These are phyloP conservation scores for Ganoderma boninense DNA, from an alignment of 1,284 basidiomycete species.

Conservation along the genomic window DNA sequence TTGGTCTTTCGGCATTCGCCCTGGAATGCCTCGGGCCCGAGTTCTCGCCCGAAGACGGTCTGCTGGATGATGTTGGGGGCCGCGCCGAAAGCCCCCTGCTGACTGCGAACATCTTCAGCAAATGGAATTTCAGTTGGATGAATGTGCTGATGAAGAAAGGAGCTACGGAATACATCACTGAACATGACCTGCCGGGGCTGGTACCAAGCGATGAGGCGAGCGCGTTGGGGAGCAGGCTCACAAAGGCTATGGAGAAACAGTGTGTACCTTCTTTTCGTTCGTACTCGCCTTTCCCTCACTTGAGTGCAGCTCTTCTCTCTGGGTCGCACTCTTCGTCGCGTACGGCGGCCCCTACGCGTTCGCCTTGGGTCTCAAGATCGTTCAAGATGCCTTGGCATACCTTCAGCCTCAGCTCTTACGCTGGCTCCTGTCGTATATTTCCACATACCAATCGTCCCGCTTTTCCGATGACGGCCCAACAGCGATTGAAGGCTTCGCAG, in stretches of 20 bases:
- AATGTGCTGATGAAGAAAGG: slow-evolving; percentile 81
- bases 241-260: slow-evolving; percentile 67
- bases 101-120: slow-evolving; percentile 86
- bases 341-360: slow-evolving; percentile 84
- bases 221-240: slow-evolving; percentile 73
- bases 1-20: slow-evolving; percentile 67
- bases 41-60: slow-evolving; percentile 47
- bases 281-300: neutral
- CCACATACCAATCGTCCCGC: slow-evolving; percentile 69
- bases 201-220: slow-evolving; percentile 77
- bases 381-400: slow-evolving; percentile 86
- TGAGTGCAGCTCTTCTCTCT: slow-evolving; percentile 60
- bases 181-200: slow-evolving; percentile 80
- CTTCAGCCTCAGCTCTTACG: slow-evolving; percentile 91
- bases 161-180: slow-evolving; percentile 68
- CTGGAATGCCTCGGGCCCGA: slow-evolving; percentile 83
- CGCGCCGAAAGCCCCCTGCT: slow-evolving; percentile 76
- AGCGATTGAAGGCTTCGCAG: slow-evolving; percentile 72
- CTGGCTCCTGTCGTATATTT: slow-evolving; percentile 84
- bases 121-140: slow-evolving; percentile 84
- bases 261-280: slow-evolving; percentile 40
- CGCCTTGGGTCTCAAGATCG: slow-evolving; percentile 75
- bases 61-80: slow-evolving; percentile 47
- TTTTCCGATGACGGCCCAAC: slow-evolving; percentile 43
- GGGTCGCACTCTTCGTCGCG: slow-evolving; percentile 75